Evolutionary conservation across 805 yeast species (phyloP).

Genomic region (Metahyphopichia silvanorum): DNA sequence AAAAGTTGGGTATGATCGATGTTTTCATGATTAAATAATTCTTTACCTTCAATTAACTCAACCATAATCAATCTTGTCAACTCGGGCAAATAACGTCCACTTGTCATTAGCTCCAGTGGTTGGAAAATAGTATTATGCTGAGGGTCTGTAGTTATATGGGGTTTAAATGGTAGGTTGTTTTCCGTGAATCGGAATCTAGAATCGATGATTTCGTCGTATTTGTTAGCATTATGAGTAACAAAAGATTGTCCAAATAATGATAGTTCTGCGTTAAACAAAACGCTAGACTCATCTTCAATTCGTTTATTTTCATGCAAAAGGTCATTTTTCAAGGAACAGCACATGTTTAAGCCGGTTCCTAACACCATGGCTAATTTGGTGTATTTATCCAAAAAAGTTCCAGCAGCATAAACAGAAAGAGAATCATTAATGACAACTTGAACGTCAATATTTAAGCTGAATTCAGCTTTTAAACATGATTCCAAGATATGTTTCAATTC

Average conservation of each 20-base stretch:
- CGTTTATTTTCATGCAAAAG: conserved; percentile 15
- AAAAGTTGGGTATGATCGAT: conserved; percentile 7
- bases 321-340: conserved; percentile 32
- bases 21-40: conserved; percentile 20
- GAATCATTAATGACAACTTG: conserved; percentile 58
- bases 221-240: conserved; percentile 22
- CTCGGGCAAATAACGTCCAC: conserved; percentile 59
- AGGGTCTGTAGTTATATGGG: conserved; percentile 26
- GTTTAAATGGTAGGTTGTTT: conserved; percentile 13
- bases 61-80: conserved; percentile 41
- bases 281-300: conserved; percentile 11
- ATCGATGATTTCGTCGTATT: conserved; percentile 39
- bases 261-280: conserved; percentile 49
- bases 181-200: conserved; percentile 20
- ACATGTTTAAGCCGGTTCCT: conserved; percentile 67
- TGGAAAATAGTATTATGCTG: conserved; percentile 37
- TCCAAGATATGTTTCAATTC: conserved; percentile 44
- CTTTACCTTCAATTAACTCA: conserved; percentile 26
- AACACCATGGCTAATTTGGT: conserved; percentile 53
- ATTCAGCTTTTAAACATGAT: conserved; percentile 18
- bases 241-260: conserved; percentile 51
- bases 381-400: conserved; percentile 33
- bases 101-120: conserved; percentile 53
- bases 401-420: conserved; percentile 61
- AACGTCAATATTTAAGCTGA: conserved; percentile 31